A percentile compares a stretch with the other conserved stretches of the same genome.
Evolutionary conservation across 148 eudicot genomes (phyloP).

Genomic region (Polygonum maritimum): DNA sequence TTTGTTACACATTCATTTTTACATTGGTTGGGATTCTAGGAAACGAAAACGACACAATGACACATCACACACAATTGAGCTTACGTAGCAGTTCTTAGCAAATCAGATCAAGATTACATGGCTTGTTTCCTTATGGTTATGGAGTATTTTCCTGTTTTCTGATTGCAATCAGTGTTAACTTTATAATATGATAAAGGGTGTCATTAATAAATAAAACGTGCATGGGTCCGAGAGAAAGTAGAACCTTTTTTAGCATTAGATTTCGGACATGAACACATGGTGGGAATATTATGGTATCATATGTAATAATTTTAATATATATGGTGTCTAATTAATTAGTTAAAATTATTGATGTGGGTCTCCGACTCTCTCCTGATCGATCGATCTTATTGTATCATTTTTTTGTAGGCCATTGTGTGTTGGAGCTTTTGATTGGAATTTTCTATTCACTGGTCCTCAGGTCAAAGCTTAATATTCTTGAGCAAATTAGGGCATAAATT

Average conservation of each 20-base stretch:
- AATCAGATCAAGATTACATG: not conserved
- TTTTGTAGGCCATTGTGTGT: not conserved
- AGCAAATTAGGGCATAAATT: not conserved
- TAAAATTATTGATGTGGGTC: not conserved
- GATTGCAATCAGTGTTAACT: not conserved
- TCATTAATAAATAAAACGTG: constrained; percentile 2
- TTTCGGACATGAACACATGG: not conserved
- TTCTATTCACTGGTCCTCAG: not conserved
- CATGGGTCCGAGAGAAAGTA: not conserved
- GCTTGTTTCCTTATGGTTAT: not conserved
- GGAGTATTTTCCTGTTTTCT: not conserved
- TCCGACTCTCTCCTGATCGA: not conserved
- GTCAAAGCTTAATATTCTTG: not conserved
- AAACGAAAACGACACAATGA: not conserved
- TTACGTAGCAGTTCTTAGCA: not conserved
- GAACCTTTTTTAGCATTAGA: not conserved
- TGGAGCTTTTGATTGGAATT: not conserved
- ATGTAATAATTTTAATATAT: not conserved
- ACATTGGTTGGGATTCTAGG: not conserved
- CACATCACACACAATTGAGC: too few relatives aligned
- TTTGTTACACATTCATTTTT: not conserved
- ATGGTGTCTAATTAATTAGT: not conserved
- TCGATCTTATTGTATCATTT: not conserved
- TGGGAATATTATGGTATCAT: not conserved
- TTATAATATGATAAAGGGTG: not conserved